These are phyloP conservation scores for Blastobotrys persicus DNA, from an alignment of 1,139 yeast genomes.

Conservation along the genomic window DNA sequence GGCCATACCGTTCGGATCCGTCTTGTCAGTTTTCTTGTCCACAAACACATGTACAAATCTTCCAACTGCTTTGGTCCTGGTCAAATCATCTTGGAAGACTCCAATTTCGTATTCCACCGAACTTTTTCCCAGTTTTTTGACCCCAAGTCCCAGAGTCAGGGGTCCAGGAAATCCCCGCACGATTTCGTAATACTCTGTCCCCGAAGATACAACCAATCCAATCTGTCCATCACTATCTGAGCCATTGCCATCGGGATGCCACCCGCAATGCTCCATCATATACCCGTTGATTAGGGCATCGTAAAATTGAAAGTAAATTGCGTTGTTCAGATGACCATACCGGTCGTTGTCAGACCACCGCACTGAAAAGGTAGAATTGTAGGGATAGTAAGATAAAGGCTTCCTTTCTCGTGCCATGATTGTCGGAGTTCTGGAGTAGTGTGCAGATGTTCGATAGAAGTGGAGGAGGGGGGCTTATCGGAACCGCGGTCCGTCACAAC, in stretches of 20 bases:
- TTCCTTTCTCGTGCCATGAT: no score
- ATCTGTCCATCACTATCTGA: conserved; percentile 19
- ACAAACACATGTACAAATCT: conserved; percentile 35
- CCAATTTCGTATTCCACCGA: conserved; percentile 36
- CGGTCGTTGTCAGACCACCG: conserved; percentile 36
- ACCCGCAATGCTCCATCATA: conserved; percentile 30
- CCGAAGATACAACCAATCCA: conserved; percentile 34
- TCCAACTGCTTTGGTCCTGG: conserved; percentile 32
- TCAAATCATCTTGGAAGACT: conserved; percentile 29
- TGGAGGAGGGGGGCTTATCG: background rate
- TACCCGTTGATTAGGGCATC: conserved; percentile 33
- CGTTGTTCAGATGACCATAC: conserved; percentile 36
- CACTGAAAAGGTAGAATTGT: conserved; percentile 24
- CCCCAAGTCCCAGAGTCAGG: conserved; percentile 31
- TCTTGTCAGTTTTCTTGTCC: conserved; percentile 28
- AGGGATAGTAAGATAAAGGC: conserved; percentile 29
- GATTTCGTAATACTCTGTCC: conserved; percentile 31
- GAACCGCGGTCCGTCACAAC: background rate
- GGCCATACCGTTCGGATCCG: conserved; percentile 28
- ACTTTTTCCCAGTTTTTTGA: conserved; percentile 30
- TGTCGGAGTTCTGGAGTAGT: background rate
- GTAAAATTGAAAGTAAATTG: conserved; percentile 33
- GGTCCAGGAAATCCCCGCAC: conserved; percentile 35
- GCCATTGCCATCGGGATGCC: conserved; percentile 19
- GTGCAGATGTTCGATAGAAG: no score